Evolutionary conservation across 2,329 filamentous ascomycete species (phyloP), one percentile per base, ranked within the genome.

Genomic region (Lachnellula arida): DNA sequence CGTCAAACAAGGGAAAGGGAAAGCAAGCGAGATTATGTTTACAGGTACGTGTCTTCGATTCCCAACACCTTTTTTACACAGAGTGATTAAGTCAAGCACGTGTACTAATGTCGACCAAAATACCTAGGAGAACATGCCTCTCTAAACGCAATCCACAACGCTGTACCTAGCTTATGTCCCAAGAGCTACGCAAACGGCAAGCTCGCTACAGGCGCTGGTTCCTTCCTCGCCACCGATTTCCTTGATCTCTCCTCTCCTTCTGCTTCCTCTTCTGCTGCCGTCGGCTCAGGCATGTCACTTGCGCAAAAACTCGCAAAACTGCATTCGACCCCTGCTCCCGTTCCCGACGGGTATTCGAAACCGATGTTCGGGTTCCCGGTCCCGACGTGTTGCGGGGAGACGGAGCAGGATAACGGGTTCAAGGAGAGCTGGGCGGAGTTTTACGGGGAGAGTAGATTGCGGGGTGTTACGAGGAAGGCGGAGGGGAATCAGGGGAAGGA

Each of bases 301-400:
- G 90, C 91, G 0, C 73, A 81, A 59, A 92, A 96, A 70, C 77
- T 97, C 7, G 91, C 88, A 1, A 84, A 80, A 66, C 75, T 97
- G 46, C 93, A 97, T 71, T 86, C 81, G 2, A 90, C 85, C 0
- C 83, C 87, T 0, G 89, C 88, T 0, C 88, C 89, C 0, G 70
- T 77, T 0, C 85, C 86, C 1, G 71, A 80, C 11, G 83, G 82
- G 19, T 77, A 81, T 60, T 72, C 78, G 1, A 76, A 68, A 39
- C 83, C 84, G 2, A 76, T 85, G 72, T 97, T 93, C 63, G 93
- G 93, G 2, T 97, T 97, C 67, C 88, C 89, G 0, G 86, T 87
- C 0, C 75, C 87, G 0, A 97, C 92, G 0, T 96, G 89, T 72
- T 97, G 93, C 71, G 92, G 92, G 2, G 82, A 89, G 46, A 94